These are phyloP conservation scores for Kitagawia praeruptora DNA, from an alignment of 129 eudicot genomes.

Conservation along the genomic window DNA sequence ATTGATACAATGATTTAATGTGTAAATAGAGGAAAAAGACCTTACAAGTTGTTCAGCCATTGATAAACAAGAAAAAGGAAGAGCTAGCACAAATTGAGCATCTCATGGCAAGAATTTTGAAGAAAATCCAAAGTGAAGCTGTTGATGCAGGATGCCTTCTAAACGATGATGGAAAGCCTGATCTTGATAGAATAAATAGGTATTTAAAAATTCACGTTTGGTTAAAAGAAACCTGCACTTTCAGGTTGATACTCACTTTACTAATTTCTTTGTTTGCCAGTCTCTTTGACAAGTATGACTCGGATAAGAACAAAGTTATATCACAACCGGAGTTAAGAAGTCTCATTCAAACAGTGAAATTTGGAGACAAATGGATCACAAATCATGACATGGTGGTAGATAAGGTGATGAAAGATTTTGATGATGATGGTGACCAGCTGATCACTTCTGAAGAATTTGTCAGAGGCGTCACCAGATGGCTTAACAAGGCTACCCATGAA, in stretches of 20 bases:
- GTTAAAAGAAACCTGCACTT: neutral
- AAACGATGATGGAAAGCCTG: slow-evolving; percentile 25
- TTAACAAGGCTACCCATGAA: slow-evolving; percentile 9
- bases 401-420: slow-evolving; percentile 18
- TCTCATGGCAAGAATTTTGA: slow-evolving; percentile 21
- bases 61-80: slow-evolving; percentile 14
- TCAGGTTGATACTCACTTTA: neutral
- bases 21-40: neutral
- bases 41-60: slow-evolving; percentile 13
- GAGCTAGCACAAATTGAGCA: slow-evolving; percentile 18
- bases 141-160: slow-evolving; percentile 21
- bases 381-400: slow-evolving; percentile 15
- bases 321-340: slow-evolving; percentile 17
- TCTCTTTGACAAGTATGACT: slow-evolving; percentile 18
- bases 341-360: slow-evolving; percentile 10
- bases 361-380: slow-evolving; percentile 11
- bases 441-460: slow-evolving; percentile 23
- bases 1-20: neutral
- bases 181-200: slow-evolving; percentile 15
- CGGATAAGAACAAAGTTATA: slow-evolving; percentile 14
- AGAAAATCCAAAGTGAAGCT: slow-evolving; percentile 19
- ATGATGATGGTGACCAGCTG: slow-evolving; percentile 10
- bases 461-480: slow-evolving; percentile 10
- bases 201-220: neutral
- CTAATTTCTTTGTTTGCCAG: neutral